phyloP scores from a whole-genome alignment of 2,329 filamentous ascomycete species.

The Talaromyces amestolkiae region DNA sequence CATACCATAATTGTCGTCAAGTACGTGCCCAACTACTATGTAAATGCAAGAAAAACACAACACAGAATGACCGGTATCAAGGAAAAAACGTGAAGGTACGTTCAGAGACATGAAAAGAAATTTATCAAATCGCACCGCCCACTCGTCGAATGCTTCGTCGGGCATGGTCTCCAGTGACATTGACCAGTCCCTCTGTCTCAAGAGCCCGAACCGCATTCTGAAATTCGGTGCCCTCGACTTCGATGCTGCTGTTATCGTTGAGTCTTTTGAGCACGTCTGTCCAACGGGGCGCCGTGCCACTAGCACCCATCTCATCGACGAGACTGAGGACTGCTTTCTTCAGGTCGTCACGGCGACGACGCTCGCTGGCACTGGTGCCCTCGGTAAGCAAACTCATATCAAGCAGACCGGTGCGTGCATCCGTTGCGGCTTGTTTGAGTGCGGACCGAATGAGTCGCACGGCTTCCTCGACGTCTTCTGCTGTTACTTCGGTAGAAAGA shows the following conservation, averaged over 20 bases:
- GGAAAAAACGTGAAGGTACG: neutral
- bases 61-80: neutral
- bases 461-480: constrained; percentile 81
- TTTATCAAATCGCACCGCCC: constrained; percentile 43
- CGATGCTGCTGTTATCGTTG: constrained; percentile 65
- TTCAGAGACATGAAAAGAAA: neutral
- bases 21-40: neutral
- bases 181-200: constrained; percentile 80
- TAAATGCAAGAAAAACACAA: neutral
- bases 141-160: constrained; percentile 79
- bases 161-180: constrained; percentile 78
- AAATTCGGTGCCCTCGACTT: constrained; percentile 77
- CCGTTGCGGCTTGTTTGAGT: constrained; percentile 95
- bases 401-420: constrained; percentile 83
- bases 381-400: constrained; percentile 96
- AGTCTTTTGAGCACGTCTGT: constrained; percentile 73
- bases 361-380: constrained; percentile 85
- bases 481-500: constrained; percentile 70
- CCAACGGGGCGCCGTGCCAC: constrained; percentile 67
- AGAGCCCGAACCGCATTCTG: constrained; percentile 73
- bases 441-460: constrained; percentile 90
- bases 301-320: constrained; percentile 75
- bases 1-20: neutral
- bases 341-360: constrained; percentile 77
- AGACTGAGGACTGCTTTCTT: constrained; percentile 73